Evolutionary conservation across 805 yeast species (phyloP).

Genomic region (Saccharomycopsis sp.): DNA sequence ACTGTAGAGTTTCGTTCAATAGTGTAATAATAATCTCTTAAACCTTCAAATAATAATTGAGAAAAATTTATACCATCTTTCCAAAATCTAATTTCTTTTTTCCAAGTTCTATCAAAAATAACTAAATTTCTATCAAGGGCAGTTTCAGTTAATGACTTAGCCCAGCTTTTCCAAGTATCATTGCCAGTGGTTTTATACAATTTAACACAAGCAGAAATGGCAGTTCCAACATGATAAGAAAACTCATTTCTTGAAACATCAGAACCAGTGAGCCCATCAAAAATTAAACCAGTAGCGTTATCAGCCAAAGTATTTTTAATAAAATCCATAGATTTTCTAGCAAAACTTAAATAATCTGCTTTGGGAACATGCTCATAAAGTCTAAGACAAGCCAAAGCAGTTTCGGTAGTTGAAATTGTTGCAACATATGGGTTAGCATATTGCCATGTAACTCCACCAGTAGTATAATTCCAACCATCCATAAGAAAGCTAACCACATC

Average conservation of each 20-base stretch:
- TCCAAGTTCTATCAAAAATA: slow-evolving; percentile 52
- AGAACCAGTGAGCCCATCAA: slow-evolving; percentile 47
- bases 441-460: slow-evolving; percentile 65
- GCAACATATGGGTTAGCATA: slow-evolving; percentile 46
- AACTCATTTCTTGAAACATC: slow-evolving; percentile 43
- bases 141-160: slow-evolving; percentile 37
- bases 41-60: slow-evolving; percentile 55
- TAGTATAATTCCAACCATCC: slow-evolving; percentile 50
- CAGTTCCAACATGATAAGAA: slow-evolving; percentile 61
- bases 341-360: slow-evolving; percentile 45
- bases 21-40: slow-evolving; percentile 47
- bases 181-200: slow-evolving; percentile 42
- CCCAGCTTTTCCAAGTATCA: slow-evolving; percentile 33
- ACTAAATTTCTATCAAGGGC: slow-evolving; percentile 44
- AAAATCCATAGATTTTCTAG: slow-evolving; percentile 51
- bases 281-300: slow-evolving; percentile 41
- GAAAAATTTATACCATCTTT: slow-evolving; percentile 53
- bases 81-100: slow-evolving; percentile 45
- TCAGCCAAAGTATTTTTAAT: slow-evolving; percentile 41
- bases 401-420: slow-evolving; percentile 60
- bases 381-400: slow-evolving; percentile 51
- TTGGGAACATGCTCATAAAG: slow-evolving; percentile 42
- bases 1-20: slow-evolving; percentile 28
- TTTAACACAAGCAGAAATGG: slow-evolving; percentile 42
- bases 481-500: slow-evolving; percentile 50